Evolutionary conservation across 2,329 filamentous ascomycete genomes (phyloP), one percentile per base, ranked within the genome.

Genomic region (Diaporthe caulivora): DNA sequence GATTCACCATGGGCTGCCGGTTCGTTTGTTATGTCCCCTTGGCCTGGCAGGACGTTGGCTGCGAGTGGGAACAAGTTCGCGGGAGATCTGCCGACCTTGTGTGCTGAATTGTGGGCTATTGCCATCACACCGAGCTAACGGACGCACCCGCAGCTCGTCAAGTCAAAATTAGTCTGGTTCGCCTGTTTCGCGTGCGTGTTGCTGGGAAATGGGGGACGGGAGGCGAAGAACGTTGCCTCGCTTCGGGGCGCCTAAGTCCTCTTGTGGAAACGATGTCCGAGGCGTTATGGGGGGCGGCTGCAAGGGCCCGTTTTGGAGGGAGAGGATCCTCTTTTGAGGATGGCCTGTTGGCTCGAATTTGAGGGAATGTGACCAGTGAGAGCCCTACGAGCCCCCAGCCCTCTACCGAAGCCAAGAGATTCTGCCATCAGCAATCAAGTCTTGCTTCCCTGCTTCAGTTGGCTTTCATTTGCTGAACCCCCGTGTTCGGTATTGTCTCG

Each of bases 261-360:
- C 42, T 51, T 65, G 60, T n/a, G 60, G 60, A 65, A 65, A 65
- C 18, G 37, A 65, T 65, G 60, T 34, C 44, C 62, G 62, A n/a
- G 2, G 44, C 26, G 11, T 24, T 44, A 51, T 65, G 62, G 44
- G 60, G 62, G 58, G 3, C 13, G 21, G 21, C 62, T 65, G 62
- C 44, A 65, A 65, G 62, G 62, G 47, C 44, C 62, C 62, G 44
- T 40, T 65, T 44, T n/a, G 21, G 26, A 26, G 44, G 58, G 58
- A 40, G 42, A 64, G 60, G 42, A 42, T 34, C 42, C 60, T 44
- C 18, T 31, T 47, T 34, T 17, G 2, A 64, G 11, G 1, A 37
- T 65, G 62, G 44, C 47, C 47, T 40, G 31, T 67, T 67, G 62
- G 47, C 26, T 67, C n/a, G 51, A 40, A 67, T 67, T 53, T 31